Evolutionary conservation across 495 filamentous ascomycete species (phyloP).

Genomic region (Hypoxylon lenormandii): DNA sequence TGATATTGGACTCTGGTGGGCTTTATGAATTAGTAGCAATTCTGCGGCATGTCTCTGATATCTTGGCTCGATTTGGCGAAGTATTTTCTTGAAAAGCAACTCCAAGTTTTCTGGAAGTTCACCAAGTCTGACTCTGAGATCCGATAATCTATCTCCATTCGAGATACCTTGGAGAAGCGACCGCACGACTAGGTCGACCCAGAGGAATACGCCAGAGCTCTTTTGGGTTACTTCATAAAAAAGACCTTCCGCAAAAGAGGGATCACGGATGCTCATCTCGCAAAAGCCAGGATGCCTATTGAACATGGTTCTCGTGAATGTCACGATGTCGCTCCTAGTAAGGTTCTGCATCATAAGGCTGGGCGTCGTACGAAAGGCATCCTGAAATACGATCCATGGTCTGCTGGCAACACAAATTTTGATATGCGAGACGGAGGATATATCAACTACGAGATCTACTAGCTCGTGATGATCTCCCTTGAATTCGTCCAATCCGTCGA

Average conservation of each 20-base stretch:
- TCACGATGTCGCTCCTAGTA: slow-evolving; percentile 48
- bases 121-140: slow-evolving; percentile 37
- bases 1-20: too few species aligned
- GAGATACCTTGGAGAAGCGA: slow-evolving; percentile 37
- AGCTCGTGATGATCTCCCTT: slow-evolving; percentile 41
- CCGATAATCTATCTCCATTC: slow-evolving; percentile 37
- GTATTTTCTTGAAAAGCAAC: slow-evolving; percentile 36
- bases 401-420: slow-evolving; percentile 57
- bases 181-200: slow-evolving; percentile 49
- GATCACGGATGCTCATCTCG: too few species aligned
- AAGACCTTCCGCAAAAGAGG: slow-evolving; percentile 4
- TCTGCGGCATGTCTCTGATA: too few species aligned
- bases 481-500: slow-evolving; percentile 57
- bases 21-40: too few species aligned
- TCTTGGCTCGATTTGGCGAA: slow-evolving; percentile 1
- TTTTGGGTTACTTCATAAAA: slow-evolving; percentile 34
- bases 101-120: slow-evolving; percentile 43
- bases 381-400: slow-evolving; percentile 47
- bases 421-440: slow-evolving; percentile 11
- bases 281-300: too few species aligned
- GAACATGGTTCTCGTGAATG: slow-evolving; percentile 31
- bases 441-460: too few species aligned
- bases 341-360: slow-evolving; percentile 51
- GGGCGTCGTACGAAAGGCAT: slow-evolving; percentile 39
- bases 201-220: slow-evolving; percentile 50